Base-by-base conservation (phyloP, 768 basidiomycete genomes). In the Trametes coccinea region DNA sequence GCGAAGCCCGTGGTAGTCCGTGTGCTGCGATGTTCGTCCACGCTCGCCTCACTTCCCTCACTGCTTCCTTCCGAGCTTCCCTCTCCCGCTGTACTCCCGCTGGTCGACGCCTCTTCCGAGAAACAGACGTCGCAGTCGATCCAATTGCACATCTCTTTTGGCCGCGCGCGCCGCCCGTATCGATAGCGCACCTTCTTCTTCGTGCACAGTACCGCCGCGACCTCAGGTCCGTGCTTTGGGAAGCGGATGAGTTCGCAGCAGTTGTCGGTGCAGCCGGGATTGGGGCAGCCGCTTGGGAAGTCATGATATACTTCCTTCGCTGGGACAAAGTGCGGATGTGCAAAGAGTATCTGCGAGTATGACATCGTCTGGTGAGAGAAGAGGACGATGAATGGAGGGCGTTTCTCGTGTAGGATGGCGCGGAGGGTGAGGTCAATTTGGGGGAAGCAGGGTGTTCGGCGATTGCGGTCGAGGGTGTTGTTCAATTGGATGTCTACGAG, bases 261-360 rank as follows among this genome's bases (percentile, higher is more conserved):
- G 70, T 91, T 88, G 62, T 91, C 89, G 37, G 83, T 87, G 71
- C 89, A 91, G 68, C 85, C 88, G 1, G 87, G 88, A 60, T 89
- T 91, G 33, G 87, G 88, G 67, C 89, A 91, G 14, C 89, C 89
- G 9, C 85, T 89, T 5, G 89, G 89, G 68, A 89, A 89, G 71
- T 90, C 88, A 71, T 83, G 84, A 73, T 88, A 91, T 37, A 90
- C 82, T 46, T 88, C 86, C 66, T 84, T 80, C 17, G 87, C 80
- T 29, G 89, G 89, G 53, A 91, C 88, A 69, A 84, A 90, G 33
- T 82, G 77, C 22, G 80, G 79, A 69, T 89, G 82, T 0, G 89
- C 89, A 79, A 91, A 91, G 71, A 91, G 82, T 63, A 91, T 89
- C 74, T 90, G 89, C 37, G 89, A 90, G 66, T 89, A 91, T 14